Conservation (phyloP, 352 stramenopile species). For the Pythium folliculosum region DNA sequence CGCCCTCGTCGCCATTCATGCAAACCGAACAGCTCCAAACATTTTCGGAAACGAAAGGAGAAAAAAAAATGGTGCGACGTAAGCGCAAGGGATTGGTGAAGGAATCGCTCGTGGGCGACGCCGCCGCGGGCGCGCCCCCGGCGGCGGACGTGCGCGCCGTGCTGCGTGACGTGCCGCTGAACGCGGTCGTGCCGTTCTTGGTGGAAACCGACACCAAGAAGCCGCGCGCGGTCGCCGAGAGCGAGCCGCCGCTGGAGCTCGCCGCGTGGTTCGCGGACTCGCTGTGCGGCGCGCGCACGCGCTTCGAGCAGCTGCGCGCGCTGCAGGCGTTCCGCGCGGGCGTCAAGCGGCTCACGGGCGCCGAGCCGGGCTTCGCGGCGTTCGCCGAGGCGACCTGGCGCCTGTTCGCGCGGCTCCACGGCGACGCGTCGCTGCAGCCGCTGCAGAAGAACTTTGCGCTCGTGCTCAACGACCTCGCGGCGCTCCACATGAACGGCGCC, state of each 20-base stretch:
- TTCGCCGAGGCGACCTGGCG: conserved; percentile 49
- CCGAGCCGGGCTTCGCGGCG: conserved; percentile 17
- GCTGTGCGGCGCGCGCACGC: conserved; percentile 34
- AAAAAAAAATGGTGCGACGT: conserved; percentile 88
- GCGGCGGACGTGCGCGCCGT: conserved; percentile 40
- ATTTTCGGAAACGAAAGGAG: too few relatives aligned
- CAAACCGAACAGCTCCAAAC: too few relatives aligned
- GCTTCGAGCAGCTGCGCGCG: conserved; percentile 73
- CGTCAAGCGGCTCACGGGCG: conserved; percentile 39
- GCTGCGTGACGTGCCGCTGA: conserved; percentile 31
- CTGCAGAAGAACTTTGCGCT: conserved; percentile 75
- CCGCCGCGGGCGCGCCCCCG: conserved; percentile 25
- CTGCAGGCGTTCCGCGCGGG: conserved; percentile 76
- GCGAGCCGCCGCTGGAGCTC: conserved; percentile 29
- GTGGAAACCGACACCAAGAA: conserved; percentile 33
- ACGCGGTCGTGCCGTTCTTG: conserved; percentile 39
- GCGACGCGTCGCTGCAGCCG: conserved; percentile 28
- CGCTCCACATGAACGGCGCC: too few relatives aligned
- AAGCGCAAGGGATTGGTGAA: conserved; percentile 79
- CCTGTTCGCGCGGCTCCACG: conserved; percentile 64
- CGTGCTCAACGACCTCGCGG: conserved; percentile 26
- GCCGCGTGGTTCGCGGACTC: conserved; percentile 43
- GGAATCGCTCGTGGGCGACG: conserved; percentile 37
- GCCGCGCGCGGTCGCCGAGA: conserved; percentile 15
- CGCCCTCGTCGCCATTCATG: too few relatives aligned